phyloP scores from a whole-genome alignment of 2,329 filamentous ascomycete genomes.

The Colletotrichum limetticola region DNA sequence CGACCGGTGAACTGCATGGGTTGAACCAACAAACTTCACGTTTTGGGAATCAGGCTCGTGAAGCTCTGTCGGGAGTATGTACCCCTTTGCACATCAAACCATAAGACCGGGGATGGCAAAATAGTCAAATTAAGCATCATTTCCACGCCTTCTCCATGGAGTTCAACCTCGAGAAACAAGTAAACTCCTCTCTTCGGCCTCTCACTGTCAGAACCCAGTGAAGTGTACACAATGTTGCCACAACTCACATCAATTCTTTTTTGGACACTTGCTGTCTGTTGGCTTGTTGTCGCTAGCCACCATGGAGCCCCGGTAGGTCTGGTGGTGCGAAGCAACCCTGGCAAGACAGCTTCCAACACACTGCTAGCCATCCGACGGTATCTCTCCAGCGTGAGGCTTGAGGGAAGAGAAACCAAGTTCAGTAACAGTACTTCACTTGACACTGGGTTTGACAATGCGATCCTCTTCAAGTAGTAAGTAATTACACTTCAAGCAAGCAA shows the following conservation, averaged over 20 bases:
- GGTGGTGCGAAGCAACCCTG: slow-evolving; percentile 11
- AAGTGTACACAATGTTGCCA: neutral
- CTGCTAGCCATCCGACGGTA: slow-evolving; percentile 10
- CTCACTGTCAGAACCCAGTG: neutral
- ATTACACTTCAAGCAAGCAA: neutral
- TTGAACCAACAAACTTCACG: neutral
- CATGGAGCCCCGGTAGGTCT: neutral
- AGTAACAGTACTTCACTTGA: slow-evolving; percentile 47
- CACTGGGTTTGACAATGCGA: slow-evolving; percentile 51
- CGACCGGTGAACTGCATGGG: neutral
- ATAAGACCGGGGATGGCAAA: neutral
- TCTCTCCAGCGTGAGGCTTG: slow-evolving; percentile 9
- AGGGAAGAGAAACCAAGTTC: slow-evolving; percentile 13
- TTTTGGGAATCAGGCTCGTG: neutral
- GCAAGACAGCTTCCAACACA: slow-evolving; percentile 11
- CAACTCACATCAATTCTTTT: neutral
- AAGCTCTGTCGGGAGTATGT: neutral
- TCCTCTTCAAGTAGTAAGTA: slow-evolving; percentile 47
- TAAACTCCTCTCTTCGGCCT: neutral
- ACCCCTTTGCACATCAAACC: neutral
- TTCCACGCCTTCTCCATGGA: neutral
- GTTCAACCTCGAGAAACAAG: neutral
- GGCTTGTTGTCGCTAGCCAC: neutral
- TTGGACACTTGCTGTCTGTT: neutral
- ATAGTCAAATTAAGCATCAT: neutral